Evolutionary conservation across 352 stramenopile species (phyloP).

Genomic region (Globisporangium nodosum): DNA sequence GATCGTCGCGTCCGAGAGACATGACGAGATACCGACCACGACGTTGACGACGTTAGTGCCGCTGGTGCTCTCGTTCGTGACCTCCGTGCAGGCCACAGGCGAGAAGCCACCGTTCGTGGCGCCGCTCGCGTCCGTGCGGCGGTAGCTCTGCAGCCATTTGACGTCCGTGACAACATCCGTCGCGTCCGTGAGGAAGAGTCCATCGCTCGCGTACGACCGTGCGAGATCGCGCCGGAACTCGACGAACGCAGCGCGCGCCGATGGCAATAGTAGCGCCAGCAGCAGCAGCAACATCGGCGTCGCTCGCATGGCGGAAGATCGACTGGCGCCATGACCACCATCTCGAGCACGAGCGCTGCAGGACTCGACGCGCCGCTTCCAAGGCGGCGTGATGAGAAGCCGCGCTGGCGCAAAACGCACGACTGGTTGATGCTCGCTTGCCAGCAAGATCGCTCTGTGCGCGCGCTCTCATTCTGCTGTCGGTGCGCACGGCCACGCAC

Average conservation of each 20-base stretch:
- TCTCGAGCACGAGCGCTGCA: not conserved
- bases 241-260: slow-evolving; percentile 2
- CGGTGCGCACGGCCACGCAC: too few species aligned
- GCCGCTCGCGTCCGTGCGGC: not conserved
- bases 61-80: slow-evolving; percentile 6
- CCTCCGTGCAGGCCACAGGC: slow-evolving; percentile 5
- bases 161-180: slow-evolving; percentile 5
- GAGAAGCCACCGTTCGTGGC: slow-evolving; percentile 6
- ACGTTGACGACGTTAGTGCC: not conserved
- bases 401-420: too few species aligned
- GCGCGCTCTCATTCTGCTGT: too few species aligned
- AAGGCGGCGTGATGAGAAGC: too few species aligned
- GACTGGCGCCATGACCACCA: not conserved
- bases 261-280: not conserved
- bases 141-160: slow-evolving; percentile 12
- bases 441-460: too few species aligned
- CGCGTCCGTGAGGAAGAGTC: slow-evolving; percentile 6
- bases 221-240: slow-evolving; percentile 11
- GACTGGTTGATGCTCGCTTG: too few species aligned
- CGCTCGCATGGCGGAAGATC: not conserved
- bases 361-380: slow-evolving; percentile 16
- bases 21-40: slow-evolving; percentile 13
- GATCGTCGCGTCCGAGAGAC: slow-evolving; percentile 7
- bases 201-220: slow-evolving; percentile 10
- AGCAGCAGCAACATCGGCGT: not conserved